These are phyloP conservation scores for Hygrophorus russula DNA, from an alignment of 768 basidiomycete species.

Conservation along the genomic window DNA sequence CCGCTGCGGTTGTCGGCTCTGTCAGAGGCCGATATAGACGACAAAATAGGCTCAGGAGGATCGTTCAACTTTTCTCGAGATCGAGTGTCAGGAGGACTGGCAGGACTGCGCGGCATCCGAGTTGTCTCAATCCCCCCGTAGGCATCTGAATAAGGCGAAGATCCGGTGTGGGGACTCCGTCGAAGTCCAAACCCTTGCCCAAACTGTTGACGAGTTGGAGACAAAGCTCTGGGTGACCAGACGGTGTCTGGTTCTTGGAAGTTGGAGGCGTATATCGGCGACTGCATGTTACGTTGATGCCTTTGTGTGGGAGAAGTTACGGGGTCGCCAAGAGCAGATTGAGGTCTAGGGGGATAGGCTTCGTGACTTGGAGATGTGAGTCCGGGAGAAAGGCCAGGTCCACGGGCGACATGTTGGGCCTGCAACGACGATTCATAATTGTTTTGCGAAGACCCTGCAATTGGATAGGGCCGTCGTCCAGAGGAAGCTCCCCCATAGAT, in stretches of 20 bases:
- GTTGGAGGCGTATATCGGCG: constrained; percentile 23
- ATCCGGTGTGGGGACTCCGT: constrained; percentile 20
- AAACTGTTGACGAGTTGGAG: constrained; percentile 23
- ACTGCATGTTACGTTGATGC: constrained; percentile 21
- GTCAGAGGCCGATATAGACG: constrained; percentile 11
- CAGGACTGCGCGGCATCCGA: constrained; percentile 49
- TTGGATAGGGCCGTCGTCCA: constrained; percentile 26
- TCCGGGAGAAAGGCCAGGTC: constrained; percentile 10
- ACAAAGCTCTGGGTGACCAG: constrained; percentile 29
- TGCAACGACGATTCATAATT: constrained; percentile 12
- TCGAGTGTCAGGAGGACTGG: constrained; percentile 38
- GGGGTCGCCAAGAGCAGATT: constrained; percentile 47
- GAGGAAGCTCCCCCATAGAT: constrained; percentile 25
- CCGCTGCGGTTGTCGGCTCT: constrained; percentile 11
- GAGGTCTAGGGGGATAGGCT: constrained; percentile 45
- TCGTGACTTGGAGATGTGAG: constrained; percentile 39
- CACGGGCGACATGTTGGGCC: constrained; percentile 17
- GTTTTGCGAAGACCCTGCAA: constrained; percentile 29
- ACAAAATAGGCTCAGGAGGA: constrained; percentile 11
- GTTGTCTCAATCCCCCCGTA: constrained; percentile 32
- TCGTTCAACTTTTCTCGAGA: constrained; percentile 19
- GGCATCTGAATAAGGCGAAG: constrained; percentile 23
- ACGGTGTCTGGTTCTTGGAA: constrained; percentile 24
- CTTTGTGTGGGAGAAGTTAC: constrained; percentile 26
- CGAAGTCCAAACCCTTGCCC: constrained; percentile 19